Conservation (phyloP, 2,329 filamentous ascomycete genomes). For the Graphiopsis chlorocephala region DNA sequence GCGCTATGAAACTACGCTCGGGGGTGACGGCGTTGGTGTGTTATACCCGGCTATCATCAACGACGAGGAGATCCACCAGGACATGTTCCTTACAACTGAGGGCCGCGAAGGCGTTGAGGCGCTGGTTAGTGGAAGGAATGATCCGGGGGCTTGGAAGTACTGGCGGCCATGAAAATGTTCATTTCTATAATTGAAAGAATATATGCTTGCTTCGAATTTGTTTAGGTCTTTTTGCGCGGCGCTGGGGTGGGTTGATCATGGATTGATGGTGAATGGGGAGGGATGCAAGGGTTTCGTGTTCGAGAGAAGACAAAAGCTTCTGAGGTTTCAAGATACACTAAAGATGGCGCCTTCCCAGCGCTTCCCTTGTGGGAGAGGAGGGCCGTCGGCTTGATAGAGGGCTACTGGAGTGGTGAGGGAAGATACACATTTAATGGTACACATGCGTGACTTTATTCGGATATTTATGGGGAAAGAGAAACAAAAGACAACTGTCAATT, state of each 20-base stretch:
- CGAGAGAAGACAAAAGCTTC: neutral
- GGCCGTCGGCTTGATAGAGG: no score
- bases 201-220: neutral
- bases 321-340: no score
- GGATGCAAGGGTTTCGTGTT: neutral
- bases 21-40: slow-evolving; percentile 90
- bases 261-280: neutral
- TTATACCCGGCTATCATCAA: slow-evolving; percentile 89
- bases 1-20: slow-evolving; percentile 84
- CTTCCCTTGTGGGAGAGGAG: no score
- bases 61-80: slow-evolving; percentile 91
- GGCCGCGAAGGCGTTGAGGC: slow-evolving; percentile 82
- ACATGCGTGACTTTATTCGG: no score
- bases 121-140: slow-evolving; percentile 62
- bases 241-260: neutral
- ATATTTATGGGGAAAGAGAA: no score
- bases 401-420: no score
- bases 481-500: no score
- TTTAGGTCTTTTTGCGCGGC: neutral
- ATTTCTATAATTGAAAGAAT: no score
- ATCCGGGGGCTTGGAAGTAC: slow-evolving; percentile 36
- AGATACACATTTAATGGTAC: no score
- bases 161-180: slow-evolving; percentile 28
- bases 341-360: no score
- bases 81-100: slow-evolving; percentile 80